A percentile compares a stretch with the other conserved stretches of the same genome.
Conservation (phyloP, 331 rosid species). For the Quercus lobata region DNA sequence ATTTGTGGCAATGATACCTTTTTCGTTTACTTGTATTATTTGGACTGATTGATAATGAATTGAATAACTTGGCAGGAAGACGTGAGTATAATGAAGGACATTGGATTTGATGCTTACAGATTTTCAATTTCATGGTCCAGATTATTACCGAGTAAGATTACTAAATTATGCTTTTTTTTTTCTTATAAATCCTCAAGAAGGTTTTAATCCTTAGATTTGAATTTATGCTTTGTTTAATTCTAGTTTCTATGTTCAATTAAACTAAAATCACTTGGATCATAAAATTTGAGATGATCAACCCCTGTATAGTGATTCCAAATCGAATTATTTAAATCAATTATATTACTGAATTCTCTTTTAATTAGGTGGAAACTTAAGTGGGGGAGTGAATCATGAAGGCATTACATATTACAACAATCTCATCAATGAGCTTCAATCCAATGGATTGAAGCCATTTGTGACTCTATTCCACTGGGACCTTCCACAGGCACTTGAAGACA, state of each 20-base stretch:
- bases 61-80: conserved; percentile 35
- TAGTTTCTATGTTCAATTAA: no score
- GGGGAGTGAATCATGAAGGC: conserved; percentile 55
- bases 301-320: background rate
- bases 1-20: no score
- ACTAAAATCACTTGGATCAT: no score
- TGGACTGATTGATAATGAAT: background rate
- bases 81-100: conserved; percentile 52
- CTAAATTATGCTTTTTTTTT: background rate
- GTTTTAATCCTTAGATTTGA: no score
- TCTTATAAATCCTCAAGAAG: no score
- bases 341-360: background rate
- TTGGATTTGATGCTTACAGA: conserved; percentile 56
- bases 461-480: conserved; percentile 41
- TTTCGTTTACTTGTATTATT: no score
- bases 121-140: conserved; percentile 69
- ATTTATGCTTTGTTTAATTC: no score
- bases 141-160: conserved; percentile 52
- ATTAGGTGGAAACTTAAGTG: conserved; percentile 44
- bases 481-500: conserved; percentile 36
- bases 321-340: background rate
- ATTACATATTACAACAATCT: conserved; percentile 52
- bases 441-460: conserved; percentile 37
- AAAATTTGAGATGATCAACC: no score
- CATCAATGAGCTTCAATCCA: conserved; percentile 43